A percentile compares a stretch with the other conserved stretches of the same genome.
Evolutionary conservation across 2,329 filamentous ascomycete species (phyloP).

Genomic region (Fusarium xylarioides): DNA sequence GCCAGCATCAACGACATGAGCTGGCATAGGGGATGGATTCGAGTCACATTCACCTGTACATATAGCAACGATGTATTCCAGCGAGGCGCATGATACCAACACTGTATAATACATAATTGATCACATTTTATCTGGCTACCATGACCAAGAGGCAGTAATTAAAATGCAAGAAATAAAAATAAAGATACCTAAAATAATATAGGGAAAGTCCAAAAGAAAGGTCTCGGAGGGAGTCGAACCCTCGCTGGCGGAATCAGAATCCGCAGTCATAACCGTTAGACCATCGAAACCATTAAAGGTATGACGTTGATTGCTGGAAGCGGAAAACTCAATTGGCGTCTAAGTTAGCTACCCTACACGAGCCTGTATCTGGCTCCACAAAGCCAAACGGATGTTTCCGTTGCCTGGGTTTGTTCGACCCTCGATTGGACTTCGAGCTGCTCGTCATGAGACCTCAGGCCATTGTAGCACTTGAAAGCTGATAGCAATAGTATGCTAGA

Average conservation of each 20-base stretch:
- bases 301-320: neutral
- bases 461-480: fast-evolving
- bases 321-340: neutral
- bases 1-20: constrained; percentile 3
- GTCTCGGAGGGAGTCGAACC: constrained; percentile 1
- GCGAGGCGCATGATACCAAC: neutral
- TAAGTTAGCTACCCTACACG: neutral
- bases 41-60: neutral
- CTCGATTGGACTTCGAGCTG: fast-evolving
- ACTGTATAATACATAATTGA: neutral
- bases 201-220: neutral
- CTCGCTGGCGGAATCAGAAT: constrained; percentile 1
- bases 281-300: neutral
- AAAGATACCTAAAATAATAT: fast-evolving
- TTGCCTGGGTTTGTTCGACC: fast-evolving
- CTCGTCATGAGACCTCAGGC: fast-evolving
- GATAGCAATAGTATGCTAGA: fast-evolving
- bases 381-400: fast-evolving
- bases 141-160: too few species aligned
- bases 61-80: neutral
- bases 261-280: constrained; percentile 1
- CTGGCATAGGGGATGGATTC: neutral
- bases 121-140: neutral
- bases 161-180: neutral
- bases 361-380: fast-evolving